Conservation (phyloP, 331 rosid species). For the Quercus phellos region DNA sequence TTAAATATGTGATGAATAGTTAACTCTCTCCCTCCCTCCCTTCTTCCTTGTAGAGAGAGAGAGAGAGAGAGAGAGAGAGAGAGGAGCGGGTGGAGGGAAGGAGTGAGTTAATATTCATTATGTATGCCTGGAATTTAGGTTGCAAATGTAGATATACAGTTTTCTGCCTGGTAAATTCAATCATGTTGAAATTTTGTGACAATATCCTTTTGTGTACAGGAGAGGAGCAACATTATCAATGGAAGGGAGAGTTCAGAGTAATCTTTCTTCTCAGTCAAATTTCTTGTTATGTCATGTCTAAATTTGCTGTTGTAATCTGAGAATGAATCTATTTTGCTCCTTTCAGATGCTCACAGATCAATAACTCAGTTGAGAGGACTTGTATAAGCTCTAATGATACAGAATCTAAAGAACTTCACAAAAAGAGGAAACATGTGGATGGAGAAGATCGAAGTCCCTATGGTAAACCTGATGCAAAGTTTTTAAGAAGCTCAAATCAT, state of each 20-base stretch:
- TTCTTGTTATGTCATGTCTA: constrained; percentile 8
- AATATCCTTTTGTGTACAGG: constrained; percentile 37
- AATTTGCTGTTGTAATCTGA: background rate
- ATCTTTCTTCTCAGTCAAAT: constrained; percentile 13
- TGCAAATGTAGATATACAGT: constrained; percentile 6
- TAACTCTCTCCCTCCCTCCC: no score
- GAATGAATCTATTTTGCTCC: constrained; percentile 17
- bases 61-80: no score
- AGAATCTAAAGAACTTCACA: constrained; percentile 31
- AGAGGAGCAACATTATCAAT: constrained; percentile 30
- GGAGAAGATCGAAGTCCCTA: constrained; percentile 26
- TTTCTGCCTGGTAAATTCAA: constrained; percentile 5
- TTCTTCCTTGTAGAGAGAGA: no score
- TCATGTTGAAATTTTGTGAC: background rate
- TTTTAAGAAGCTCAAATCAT: constrained; percentile 51
- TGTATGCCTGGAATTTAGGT: background rate
- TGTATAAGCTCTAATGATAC: constrained; percentile 24
- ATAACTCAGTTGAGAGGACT: constrained; percentile 36
- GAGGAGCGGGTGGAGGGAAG: background rate
- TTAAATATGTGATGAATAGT: no score
- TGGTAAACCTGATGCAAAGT: constrained; percentile 31
- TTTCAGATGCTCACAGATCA: constrained; percentile 59
- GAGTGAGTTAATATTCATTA: background rate
- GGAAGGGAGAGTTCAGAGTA: constrained; percentile 61
- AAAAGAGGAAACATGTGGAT: constrained; percentile 40